Evolutionary conservation across 495 filamentous ascomycete genomes (phyloP), one percentile per base, ranked within the genome.

Genomic region (Parmelia sp.): DNA sequence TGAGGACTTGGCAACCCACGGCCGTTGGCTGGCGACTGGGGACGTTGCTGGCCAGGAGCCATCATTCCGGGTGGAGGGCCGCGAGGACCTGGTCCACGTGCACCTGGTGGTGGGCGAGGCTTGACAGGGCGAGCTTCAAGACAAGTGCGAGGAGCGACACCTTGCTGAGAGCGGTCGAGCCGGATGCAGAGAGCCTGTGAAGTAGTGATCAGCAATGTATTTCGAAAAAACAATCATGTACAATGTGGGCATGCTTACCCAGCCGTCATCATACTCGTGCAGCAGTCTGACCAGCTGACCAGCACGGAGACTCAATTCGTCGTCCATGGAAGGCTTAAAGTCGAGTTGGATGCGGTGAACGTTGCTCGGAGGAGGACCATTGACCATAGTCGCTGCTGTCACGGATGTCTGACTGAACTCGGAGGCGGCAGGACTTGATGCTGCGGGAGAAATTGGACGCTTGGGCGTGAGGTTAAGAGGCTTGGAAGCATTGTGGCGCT

Each of bases 231-330:
- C 58, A 5, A 56, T 23, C 19, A n/a, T 47, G 21, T 29, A 29
- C 17, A 11, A 59, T 35, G 25, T 63, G 10, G 19, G 47, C 40
- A 6, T 47, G 81, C 87, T 81, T 85, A 91, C 90, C 94, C 94
- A 99, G 72, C 94, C 94, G 79, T 99, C 94, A 73, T 99, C 95
- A 73, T 97, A 99, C 74, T 96, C 93, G 68, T 97, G 91, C 42
- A 97, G 74, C 66, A 99, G 79, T 61, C 93, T 82, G 36, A 97
- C 89, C 6, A 99, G 80, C 61, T 91, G 84, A 67, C 94, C 94
- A 55, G 86, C 80, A 49, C 77, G 81, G 15, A 99, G 83, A 51
- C 80, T 88, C 68, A 99, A 75, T 74, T 99, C 94, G 70, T 99
- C 94, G 4, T 89, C 88, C 82, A 96, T 86, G 5, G 90, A 92